Conservation (phyloP, 1,284 basidiomycete species). For the Cryptococcus amylolentus region DNA sequence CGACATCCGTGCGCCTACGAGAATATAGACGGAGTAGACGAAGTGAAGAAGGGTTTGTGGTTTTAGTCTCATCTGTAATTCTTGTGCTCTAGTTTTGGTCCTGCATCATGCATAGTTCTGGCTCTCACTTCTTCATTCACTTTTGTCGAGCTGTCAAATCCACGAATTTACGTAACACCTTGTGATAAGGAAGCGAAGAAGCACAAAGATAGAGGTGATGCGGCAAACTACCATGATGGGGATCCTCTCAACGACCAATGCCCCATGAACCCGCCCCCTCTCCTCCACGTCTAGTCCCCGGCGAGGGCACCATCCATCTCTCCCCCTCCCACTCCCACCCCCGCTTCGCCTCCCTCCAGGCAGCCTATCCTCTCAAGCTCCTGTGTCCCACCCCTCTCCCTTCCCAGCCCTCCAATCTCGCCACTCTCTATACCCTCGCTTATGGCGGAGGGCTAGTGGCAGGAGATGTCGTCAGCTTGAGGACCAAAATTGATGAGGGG, state of each 20-base stretch:
- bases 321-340: slow-evolving; percentile 39
- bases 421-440: slow-evolving; percentile 72
- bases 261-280: too few relatives aligned
- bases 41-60: background rate
- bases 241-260: too few relatives aligned
- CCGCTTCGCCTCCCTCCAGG: slow-evolving; percentile 70
- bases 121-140: background rate
- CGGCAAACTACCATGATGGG: too few relatives aligned
- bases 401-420: slow-evolving; percentile 53
- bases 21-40: slow-evolving; percentile 6
- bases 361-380: slow-evolving; percentile 86
- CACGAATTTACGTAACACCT: too few relatives aligned
- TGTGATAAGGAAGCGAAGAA: too few relatives aligned
- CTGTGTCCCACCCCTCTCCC: slow-evolving; percentile 60
- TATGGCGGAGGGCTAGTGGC: slow-evolving; percentile 93
- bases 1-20: slow-evolving; percentile 55
- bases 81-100: background rate
- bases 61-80: too few relatives aligned
- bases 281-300: slow-evolving; percentile 15
- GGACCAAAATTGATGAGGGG: slow-evolving; percentile 58
- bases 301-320: slow-evolving; percentile 37
- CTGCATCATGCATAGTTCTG: slow-evolving; percentile 2
- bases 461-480: slow-evolving; percentile 71
- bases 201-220: too few relatives aligned
- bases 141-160: too few relatives aligned